Evolutionary conservation across 2,329 filamentous ascomycete genomes (phyloP), one percentile per base, ranked within the genome.

Genomic region (Ilyonectria mors-panacis): DNA sequence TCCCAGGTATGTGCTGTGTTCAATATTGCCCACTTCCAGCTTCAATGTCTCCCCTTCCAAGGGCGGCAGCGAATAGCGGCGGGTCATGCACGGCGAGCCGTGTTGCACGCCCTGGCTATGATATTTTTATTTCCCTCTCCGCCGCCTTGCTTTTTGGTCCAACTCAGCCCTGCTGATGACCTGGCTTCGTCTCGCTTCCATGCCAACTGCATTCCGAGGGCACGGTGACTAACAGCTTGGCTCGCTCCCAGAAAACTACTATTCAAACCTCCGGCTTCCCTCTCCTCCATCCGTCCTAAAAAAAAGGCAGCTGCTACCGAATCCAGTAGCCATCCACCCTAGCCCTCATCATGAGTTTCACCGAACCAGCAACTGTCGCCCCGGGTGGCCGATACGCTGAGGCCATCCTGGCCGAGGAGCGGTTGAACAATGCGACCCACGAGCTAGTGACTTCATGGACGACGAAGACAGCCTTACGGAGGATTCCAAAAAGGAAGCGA

Each of bases 391-490:
- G 68, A 66, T 70, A 68, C 65, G 37, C 58, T 59, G 66, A 69
- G 50, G 59, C 67, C 63, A 70, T 59, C 47, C 66, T 76, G 68
- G 72, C 75, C 59, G 77, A 79, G 61, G 68, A 74, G 39, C 72
- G 73, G 50, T 65, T 73, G 59, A 74, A 75, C 65, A 75, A 77
- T 64, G 77, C 79, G 39, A 79, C 80, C 78, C 79, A 21, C 74
- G 77, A 47, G 72, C 78, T 51, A 65, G 69, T 55, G 74, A 76
- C 5, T 86, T 91, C 66, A 88, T 87, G 63, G 90, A 45, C 48
- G 66, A 75, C 13, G 45, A 60, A 23, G 68, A 63, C 15, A 57
- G 50, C 35, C 66, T 67, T 9, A 53, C 55, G 2, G 71, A 61
- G 23, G 73, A 71, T 26, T 28, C 65, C 15, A 73, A 72, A 47